Evolutionary conservation across 306 rosid genomes (phyloP).

Genomic region (Vachellia collinsii): DNA sequence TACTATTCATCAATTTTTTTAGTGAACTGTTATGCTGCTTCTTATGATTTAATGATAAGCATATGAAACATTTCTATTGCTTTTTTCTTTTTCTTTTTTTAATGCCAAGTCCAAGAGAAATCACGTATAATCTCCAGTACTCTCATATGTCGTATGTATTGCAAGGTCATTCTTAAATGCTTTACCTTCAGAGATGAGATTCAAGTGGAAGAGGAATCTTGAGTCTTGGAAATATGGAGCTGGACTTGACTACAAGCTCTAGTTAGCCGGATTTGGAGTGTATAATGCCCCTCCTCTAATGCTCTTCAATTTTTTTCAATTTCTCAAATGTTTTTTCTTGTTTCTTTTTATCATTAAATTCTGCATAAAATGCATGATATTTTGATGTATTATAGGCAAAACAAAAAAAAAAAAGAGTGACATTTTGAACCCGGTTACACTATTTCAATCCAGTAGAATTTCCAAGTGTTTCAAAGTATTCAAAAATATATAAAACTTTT

Average conservation of each 20-base stretch:
- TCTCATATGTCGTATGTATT: constrained; percentile 34
- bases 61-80: background rate
- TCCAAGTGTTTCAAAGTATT: too few species aligned
- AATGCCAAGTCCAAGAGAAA: background rate
- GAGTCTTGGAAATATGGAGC: constrained; percentile 98
- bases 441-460: too few species aligned
- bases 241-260: constrained; percentile 86
- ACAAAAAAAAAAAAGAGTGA: too few species aligned
- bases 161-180: constrained; percentile 61
- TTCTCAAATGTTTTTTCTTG: too few species aligned
- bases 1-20: background rate
- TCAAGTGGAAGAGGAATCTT: constrained; percentile 73
- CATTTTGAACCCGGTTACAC: too few species aligned
- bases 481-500: too few species aligned
- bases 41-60: background rate
- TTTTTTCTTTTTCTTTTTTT: too few species aligned
- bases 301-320: too few species aligned
- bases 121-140: background rate
- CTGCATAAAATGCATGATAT: too few species aligned
- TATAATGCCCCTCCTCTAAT: too few species aligned
- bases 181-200: constrained; percentile 63
- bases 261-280: constrained; percentile 2
- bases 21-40: background rate
- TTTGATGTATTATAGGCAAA: too few species aligned
- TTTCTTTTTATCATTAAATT: too few species aligned